Conservation (phyloP, 116 monocot genomes). For the Thalassia testudinum region DNA sequence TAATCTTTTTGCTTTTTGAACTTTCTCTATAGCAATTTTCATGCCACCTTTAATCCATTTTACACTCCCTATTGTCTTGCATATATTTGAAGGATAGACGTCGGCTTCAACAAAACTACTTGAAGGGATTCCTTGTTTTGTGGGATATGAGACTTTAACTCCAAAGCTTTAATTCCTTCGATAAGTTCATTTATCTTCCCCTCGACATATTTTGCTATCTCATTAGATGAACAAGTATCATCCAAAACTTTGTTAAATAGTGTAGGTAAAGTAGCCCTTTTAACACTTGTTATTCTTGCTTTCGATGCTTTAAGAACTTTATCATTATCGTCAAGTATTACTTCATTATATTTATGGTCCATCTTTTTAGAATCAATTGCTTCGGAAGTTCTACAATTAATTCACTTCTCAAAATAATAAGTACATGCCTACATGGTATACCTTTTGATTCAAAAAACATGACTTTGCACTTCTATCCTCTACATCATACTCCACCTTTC, state of each 20-base stretch:
- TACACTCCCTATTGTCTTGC: neutral
- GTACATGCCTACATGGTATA: neutral
- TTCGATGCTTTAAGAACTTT: neutral
- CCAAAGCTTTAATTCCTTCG: neutral
- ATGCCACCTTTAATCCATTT: neutral
- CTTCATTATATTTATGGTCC: neutral
- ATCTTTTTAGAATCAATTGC: neutral
- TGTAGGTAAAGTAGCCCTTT: neutral
- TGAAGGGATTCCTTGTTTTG: neutral
- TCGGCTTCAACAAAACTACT: neutral
- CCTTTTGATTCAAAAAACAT: conserved; percentile 1
- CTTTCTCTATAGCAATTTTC: neutral
- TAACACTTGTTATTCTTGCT: neutral
- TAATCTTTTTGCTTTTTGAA: neutral
- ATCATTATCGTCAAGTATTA: neutral
- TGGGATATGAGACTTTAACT: neutral
- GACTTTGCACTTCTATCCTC: neutral
- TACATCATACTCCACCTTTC: neutral
- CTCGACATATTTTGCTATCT: neutral
- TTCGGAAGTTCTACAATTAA: neutral
- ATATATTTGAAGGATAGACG: neutral
- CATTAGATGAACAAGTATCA: neutral
- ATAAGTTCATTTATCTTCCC: neutral
- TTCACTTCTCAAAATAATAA: neutral
- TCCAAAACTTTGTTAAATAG: neutral